Evolutionary conservation across 75 land plant genomes (phyloP), one percentile per base, ranked within the genome.

Genomic region (Isoetes taiwanensis): DNA sequence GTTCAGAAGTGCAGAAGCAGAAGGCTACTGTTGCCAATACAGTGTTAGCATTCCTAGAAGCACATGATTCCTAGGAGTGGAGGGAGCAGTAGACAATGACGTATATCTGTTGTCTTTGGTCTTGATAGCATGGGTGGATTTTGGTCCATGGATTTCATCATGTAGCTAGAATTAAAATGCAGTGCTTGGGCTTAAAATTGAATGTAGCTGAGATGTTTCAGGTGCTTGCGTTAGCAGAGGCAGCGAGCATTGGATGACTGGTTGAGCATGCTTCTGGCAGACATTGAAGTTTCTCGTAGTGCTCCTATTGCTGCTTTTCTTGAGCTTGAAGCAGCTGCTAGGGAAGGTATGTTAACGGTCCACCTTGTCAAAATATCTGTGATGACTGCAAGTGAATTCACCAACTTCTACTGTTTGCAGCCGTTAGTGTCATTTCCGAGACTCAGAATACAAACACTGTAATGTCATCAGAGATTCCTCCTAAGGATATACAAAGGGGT

Each of bases 271-370:
- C 58, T 91, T n/a, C 70, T 91, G 3, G 72, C 82, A 25, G 94
- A 91, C 43, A 83, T 86, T 59, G 94, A 86, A 43, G 33, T 91
- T 26, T 91, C 97, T 25, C 78, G 97, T 63, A 91, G 97, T 72
- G 80, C 64, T 54, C 66, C 72, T 25, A 76, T 83, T 25, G 97
- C 94, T 41, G 59, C 66, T 23, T 91, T 91, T 71, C 80, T 91
- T 59, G 97, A 91, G 54, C 75, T 91, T 28, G 97, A 91, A 70
- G 88, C 84, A 41, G 84, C 94, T 71, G 97, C 78, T 4, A 69
- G 94, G 61, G 75, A 83, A 76, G 75, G 98, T 93, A 81, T 29
- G 75, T 64, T 38, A 23, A 11, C 30, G 1, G 2, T 53, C 12
- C 6, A 11, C 9, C 35, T 23, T 54, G 57, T 14, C 2, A 14